These are phyloP conservation scores for Bryoglossum gracile DNA, from an alignment of 495 filamentous ascomycete species.

Conservation along the genomic window DNA sequence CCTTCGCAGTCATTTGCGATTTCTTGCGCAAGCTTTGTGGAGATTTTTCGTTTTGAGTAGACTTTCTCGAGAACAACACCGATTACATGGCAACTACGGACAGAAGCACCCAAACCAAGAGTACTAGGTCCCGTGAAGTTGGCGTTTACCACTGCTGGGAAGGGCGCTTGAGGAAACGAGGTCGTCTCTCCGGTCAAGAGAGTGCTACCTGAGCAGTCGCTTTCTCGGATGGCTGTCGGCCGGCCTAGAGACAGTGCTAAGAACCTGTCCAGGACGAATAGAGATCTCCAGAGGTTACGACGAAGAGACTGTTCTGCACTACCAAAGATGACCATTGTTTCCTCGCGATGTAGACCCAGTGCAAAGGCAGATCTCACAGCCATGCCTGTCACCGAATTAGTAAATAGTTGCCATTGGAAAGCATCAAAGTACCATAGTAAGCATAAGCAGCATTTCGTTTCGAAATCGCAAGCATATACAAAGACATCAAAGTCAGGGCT, in stretches of 20 bases:
- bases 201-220: conserved; percentile 48
- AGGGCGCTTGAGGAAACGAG: conserved; percentile 25
- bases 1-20: conserved; percentile 50
- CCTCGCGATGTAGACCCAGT: conserved; percentile 53
- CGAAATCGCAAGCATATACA: conserved; percentile 51
- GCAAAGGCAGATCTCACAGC: conserved; percentile 54
- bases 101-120: conserved; percentile 43
- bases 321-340: conserved; percentile 48
- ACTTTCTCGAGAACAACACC: conserved; percentile 59
- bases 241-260: conserved; percentile 51
- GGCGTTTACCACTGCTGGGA: conserved; percentile 29
- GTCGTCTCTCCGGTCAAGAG: conserved; percentile 34
- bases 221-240: conserved; percentile 53
- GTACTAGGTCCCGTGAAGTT: conserved; percentile 26
- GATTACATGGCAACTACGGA: conserved; percentile 54
- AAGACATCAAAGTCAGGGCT: conserved; percentile 50
- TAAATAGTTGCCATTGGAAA: conserved; percentile 2
- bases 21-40: conserved; percentile 55
- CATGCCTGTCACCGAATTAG: conserved; percentile 42
- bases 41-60: conserved; percentile 63
- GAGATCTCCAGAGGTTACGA: conserved; percentile 50
- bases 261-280: conserved; percentile 57
- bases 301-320: conserved; percentile 37
- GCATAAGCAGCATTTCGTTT: conserved; percentile 54
- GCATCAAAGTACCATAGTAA: conserved; percentile 40